Evolutionary conservation across 2,329 filamentous ascomycete species (phyloP), one percentile per base, ranked within the genome.

Genomic region (Dryadomyces quercus-mongolicae): DNA sequence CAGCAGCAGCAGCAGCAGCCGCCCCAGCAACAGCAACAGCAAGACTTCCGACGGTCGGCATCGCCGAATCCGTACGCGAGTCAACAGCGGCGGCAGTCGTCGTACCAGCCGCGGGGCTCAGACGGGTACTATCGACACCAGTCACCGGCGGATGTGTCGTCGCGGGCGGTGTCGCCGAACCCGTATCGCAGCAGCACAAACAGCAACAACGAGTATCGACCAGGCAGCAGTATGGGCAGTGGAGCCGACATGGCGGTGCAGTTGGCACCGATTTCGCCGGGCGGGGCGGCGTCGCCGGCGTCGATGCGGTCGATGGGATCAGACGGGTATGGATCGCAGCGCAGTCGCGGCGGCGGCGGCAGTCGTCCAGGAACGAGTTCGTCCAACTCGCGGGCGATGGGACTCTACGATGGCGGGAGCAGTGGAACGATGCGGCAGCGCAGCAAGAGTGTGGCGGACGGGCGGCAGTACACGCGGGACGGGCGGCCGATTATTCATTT

Each of bases 401-500:
- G 74, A n/a, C 67, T 78, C 51, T 78, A 82, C 61, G 77, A 80
- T 40, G 75, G 74, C 5, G 67, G 68, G 8, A 71, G 74, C 8
- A 63, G 68, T 9, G 71, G 74, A 5, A 63, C 66, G 10, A 62
- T 67, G 49, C 70, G 79, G 57, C 75, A 78, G 60, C 72, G 84
- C 60, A 95, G 90, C 68, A 89, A 92, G 74, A 95, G 90, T 63
- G 77, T 93, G 56, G 89, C 86, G n/a, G 86, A 93, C 63, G 77
- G 81, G 25, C 77, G 87, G 61, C 86, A 91, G 62, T 89, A 87
- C 62, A 95, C 88, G 5, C 80, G 82, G 58, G 90, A 96, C 66
- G 92, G 93, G 34, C 81, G 88, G 57, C 83, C 88, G 40, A 92
- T 97, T 65, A 67, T 97, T 65, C 89, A 96, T 71, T 96, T 92